Base-by-base conservation (phyloP, 768 basidiomycete species). In the Leccinum subtestaceum region DNA sequence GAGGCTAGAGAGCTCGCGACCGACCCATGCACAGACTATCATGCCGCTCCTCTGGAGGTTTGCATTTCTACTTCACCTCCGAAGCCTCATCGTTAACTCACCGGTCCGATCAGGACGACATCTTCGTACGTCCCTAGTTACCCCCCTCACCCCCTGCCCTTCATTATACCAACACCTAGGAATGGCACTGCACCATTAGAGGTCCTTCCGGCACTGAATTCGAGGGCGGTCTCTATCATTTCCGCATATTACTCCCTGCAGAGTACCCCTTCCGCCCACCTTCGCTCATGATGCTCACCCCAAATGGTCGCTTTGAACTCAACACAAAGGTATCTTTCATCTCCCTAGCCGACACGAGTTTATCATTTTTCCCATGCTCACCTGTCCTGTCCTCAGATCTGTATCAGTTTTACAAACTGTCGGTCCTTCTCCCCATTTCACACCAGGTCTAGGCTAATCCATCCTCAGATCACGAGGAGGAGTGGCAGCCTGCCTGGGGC, bases 401-500 rank as follows among this genome's bases (percentile, higher is more conserved):
- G 93, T 72, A 93, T 95, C 67, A 94, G 91, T 70, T 95, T 94
- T 72, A 95, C 91, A 48, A 94, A 81, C 64, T 95, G 91, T 94
- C 67, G 55, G 88, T 79, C 34, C 45, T 51, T 51, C 57, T 53
- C 60, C 15, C 57, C n/a, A 57, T 60, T 65, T 63, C 59, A 61
- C 61, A 58, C 52, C 34, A 36, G 60, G 67, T 62, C 72, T 75
- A 74, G 71, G 59, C 65, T 73, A 55, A 70, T 48, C 60, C 51
- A 61, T 64, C 49, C 19, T 45, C 66, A 93, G 90, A 96, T 78
- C 95, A 98, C 64, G 93, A 95, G 74, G 96, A 98, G 65, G 80
- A 92, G 32, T 98, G 96, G 96, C 95, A 98, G 73, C 96, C 96
- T 38, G 93, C 94, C 25, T 98, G 96, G 96, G 96, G 96, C 56